Conservation (phyloP, 1,139 yeast genomes). For the Suhomyces panamericanus region DNA sequence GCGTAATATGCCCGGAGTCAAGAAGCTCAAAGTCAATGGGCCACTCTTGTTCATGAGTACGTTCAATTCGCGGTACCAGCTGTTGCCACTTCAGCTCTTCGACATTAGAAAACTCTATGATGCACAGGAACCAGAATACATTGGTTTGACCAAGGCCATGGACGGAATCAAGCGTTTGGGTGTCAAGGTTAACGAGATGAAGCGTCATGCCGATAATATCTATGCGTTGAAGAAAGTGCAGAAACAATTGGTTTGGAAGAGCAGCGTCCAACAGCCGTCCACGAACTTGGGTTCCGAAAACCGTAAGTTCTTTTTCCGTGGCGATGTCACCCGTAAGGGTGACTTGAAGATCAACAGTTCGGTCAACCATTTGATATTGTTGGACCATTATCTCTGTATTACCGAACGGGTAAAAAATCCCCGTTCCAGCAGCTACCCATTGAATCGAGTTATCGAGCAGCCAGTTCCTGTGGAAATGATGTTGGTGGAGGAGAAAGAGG, state of each 20-base stretch:
- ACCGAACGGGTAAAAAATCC: conserved; percentile 50
- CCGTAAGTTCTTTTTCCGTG: conserved; percentile 59
- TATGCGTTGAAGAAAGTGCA: conserved; percentile 49
- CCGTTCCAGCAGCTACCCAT: conserved; percentile 21
- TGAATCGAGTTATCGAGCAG: conserved; percentile 49
- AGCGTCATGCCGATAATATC: conserved; percentile 55
- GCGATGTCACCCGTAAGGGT: conserved; percentile 62
- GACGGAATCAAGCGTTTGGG: conserved; percentile 40
- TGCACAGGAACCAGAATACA: conserved; percentile 56
- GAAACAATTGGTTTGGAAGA: conserved; percentile 51
- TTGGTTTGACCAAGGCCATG: conserved; percentile 55
- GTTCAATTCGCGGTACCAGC: conserved; percentile 72
- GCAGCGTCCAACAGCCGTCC: conserved; percentile 38
- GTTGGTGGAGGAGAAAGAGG: conserved; percentile 50
- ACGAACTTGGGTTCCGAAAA: conserved; percentile 57
- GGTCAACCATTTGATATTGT: conserved; percentile 55
- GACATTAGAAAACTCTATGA: conserved; percentile 53
- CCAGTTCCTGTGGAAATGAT: conserved; percentile 65
- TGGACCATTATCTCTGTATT: conserved; percentile 72
- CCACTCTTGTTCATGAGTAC: conserved; percentile 70
- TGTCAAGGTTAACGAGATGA: conserved; percentile 48
- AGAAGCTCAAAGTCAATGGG: conserved; percentile 52
- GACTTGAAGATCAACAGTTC: conserved; percentile 57
- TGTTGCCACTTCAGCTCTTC: conserved; percentile 63
- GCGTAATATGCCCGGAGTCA: conserved; percentile 38